Evolutionary conservation across 768 basidiomycete genomes (phyloP), one percentile per base, ranked within the genome.

Genomic region (Fistulinella prunicolor): DNA sequence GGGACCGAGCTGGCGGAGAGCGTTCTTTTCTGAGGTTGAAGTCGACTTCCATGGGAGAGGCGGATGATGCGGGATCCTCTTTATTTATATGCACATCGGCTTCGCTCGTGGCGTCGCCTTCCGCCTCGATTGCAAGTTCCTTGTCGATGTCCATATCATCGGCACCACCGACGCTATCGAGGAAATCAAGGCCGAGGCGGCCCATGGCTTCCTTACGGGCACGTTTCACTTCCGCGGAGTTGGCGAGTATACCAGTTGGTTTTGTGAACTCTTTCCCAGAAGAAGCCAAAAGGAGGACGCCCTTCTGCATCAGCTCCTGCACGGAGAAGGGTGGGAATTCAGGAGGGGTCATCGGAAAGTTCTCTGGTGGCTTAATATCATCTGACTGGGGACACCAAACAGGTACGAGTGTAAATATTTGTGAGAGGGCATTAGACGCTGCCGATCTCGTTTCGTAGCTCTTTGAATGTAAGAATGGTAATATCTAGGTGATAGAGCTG

Each of bases 371-470:
- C 2, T 57, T 58, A 38, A 61, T 35, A 16, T 49, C 58, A 17
- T 62, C 59, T 20, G 67, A 62, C 26, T 68, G 65, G 23, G 71
- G 67, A 64, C 70, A 75, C 85, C 94, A 95, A 54, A 80, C 73
- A 1, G 95, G 94, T 2, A 94, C 84, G 14, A 87, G 76, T 6
- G 83, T 75, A 55, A 89, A 94, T 50, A 98, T 89, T 43, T 91
- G 84, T 0, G 90, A 91, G 37, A 98, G 75, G 1, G 96, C 89
- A 46, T 83, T 79, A 0, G 94, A 91, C 0, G 93, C 92, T 0
- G 96, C 93, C 3, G 83, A 81, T 37, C 96, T 82, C 2, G 95
- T 93, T 50, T 99, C 96, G 53, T 83, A 84, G n/a, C 86, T 88
- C 70, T 89, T 91, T 34, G 92, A 94, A 63, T 89, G 88, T 2